phyloP scores from a whole-genome alignment of 495 filamentous ascomycete species.

The Penicillium odoratum region DNA sequence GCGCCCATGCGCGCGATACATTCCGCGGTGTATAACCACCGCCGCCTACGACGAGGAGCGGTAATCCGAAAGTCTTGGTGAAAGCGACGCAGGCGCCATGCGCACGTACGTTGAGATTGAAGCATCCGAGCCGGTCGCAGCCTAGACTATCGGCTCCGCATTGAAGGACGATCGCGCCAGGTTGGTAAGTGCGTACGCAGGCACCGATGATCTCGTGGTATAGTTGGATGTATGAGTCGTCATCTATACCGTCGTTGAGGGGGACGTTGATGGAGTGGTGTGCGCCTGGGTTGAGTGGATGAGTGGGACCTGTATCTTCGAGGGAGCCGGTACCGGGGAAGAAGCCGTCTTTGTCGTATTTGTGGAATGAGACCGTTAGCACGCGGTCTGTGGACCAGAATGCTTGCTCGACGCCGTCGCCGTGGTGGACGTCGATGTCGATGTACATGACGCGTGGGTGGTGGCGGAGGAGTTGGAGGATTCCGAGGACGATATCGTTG shows the following conservation, averaged over 20 bases:
- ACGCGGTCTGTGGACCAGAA: constrained; percentile 97
- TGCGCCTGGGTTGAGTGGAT: constrained; percentile 61
- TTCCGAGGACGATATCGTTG: constrained; percentile 96
- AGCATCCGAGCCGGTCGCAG: constrained; percentile 88
- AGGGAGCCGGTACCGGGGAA: constrained; percentile 67
- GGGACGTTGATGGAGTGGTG: constrained; percentile 68
- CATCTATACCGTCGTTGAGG: constrained; percentile 80
- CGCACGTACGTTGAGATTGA: constrained; percentile 93
- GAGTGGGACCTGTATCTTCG: constrained; percentile 57
- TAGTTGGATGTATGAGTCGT: constrained; percentile 82
- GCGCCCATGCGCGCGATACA: constrained; percentile 92
- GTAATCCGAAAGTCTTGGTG: constrained; percentile 73
- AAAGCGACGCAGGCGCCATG: constrained; percentile 90
- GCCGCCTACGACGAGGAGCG: constrained; percentile 86
- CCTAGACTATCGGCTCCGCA: constrained; percentile 95
- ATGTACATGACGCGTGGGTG: constrained; percentile 94
- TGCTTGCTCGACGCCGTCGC: constrained; percentile 94
- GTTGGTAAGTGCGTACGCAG: constrained; percentile 73
- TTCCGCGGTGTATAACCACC: constrained; percentile 98
- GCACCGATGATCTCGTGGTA: constrained; percentile 79
- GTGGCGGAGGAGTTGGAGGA: constrained; percentile 83
- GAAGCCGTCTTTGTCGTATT: constrained; percentile 82
- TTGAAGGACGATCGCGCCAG: constrained; percentile 88
- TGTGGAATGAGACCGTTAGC: constrained; percentile 95
- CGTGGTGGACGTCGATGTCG: constrained; percentile 97